A percentile compares a stretch with the other conserved stretches of the same genome.
These are phyloP conservation scores for Blumeria graminis DNA, from an alignment of 2,329 filamentous ascomycete species.

Conservation along the genomic window DNA sequence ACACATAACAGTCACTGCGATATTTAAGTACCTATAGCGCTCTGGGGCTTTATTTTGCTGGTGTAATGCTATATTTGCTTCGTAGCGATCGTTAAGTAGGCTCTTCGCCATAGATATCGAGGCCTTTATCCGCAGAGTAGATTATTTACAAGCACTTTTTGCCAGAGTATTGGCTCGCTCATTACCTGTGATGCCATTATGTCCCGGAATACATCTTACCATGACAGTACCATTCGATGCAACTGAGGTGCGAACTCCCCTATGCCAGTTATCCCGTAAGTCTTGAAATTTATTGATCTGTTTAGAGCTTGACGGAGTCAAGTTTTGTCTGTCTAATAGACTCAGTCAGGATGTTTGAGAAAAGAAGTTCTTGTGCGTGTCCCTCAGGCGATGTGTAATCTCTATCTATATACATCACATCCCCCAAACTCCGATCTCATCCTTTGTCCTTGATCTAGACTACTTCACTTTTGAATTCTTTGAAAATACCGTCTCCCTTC, in stretches of 20 bases:
- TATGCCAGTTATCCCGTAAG: too few relatives aligned
- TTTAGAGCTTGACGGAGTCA: not conserved
- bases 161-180: not conserved
- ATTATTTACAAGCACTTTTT: not conserved
- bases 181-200: not conserved
- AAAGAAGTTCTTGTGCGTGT: too few relatives aligned
- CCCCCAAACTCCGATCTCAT: too few relatives aligned
- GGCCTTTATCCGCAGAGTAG: not conserved
- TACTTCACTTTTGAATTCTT: too few relatives aligned
- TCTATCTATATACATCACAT: too few relatives aligned
- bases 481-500: too few relatives aligned
- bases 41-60: not conserved
- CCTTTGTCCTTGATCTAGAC: too few relatives aligned
- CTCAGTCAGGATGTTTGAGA: too few relatives aligned
- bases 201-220: not conserved
- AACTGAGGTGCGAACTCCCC: not conserved
- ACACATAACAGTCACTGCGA: too few relatives aligned
- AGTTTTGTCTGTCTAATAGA: too few relatives aligned
- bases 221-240: not conserved
- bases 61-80: not conserved
- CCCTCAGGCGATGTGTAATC: too few relatives aligned
- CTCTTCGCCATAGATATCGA: not conserved
- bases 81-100: not conserved
- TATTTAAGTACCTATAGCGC: not conserved
- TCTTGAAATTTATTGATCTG: not conserved